phyloP scores from a whole-genome alignment of 371 early-diverging fungal species.

The Dipsacomyces acuminosporus region DNA sequence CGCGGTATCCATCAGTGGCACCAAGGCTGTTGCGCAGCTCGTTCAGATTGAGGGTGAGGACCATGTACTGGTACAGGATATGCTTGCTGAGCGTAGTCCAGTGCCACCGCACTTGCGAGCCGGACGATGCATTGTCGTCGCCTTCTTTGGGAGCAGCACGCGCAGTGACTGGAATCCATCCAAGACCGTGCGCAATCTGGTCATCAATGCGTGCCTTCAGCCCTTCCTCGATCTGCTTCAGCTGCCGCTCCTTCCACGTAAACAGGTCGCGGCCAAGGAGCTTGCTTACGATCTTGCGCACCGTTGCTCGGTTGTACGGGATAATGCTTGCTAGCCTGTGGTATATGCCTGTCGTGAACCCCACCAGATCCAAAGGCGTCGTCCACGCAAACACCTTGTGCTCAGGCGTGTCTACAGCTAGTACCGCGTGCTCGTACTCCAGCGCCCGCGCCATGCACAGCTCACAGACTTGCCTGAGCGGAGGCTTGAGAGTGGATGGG shows the following conservation, averaged over 20 bases:
- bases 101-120: slow-evolving; percentile 45
- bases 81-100: slow-evolving; percentile 50
- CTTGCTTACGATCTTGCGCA: slow-evolving; percentile 49
- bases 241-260: slow-evolving; percentile 47
- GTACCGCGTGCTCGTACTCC: slow-evolving; percentile 41
- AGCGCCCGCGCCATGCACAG: slow-evolving; percentile 45
- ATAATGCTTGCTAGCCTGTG: slow-evolving; percentile 23
- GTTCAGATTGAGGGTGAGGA: slow-evolving; percentile 39
- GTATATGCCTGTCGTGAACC: slow-evolving; percentile 40
- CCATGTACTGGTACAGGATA: slow-evolving; percentile 47
- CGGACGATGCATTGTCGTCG: slow-evolving; percentile 12
- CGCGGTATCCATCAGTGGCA: slow-evolving; percentile 20
- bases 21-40: slow-evolving; percentile 36
- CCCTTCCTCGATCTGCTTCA: slow-evolving; percentile 46
- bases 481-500: slow-evolving; percentile 45
- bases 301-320: slow-evolving; percentile 47
- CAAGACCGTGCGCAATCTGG: slow-evolving; percentile 40
- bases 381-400: slow-evolving; percentile 42
- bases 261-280: slow-evolving; percentile 36
- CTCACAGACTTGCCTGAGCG: slow-evolving; percentile 46
- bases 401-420: slow-evolving; percentile 35
- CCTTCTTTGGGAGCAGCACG: slow-evolving; percentile 27
- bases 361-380: slow-evolving; percentile 46
- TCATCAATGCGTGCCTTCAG: slow-evolving; percentile 43
- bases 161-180: slow-evolving; percentile 37